These are phyloP conservation scores for Fibroporia radiculosa DNA, from an alignment of 768 basidiomycete species.

Conservation along the genomic window DNA sequence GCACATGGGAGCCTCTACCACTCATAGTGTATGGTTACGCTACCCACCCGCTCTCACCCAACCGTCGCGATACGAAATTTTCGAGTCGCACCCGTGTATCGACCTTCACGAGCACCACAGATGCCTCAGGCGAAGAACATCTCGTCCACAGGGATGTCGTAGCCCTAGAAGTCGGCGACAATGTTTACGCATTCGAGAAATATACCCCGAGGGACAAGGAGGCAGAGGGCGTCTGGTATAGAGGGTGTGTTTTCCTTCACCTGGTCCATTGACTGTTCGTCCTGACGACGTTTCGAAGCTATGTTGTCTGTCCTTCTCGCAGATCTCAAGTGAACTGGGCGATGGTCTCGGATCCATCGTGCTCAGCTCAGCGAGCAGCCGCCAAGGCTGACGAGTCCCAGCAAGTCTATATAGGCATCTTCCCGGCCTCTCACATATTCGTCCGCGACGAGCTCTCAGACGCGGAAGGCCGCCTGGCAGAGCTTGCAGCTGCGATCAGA, in stretches of 20 bases:
- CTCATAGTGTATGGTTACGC: conserved; percentile 89
- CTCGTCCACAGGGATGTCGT: conserved; percentile 69
- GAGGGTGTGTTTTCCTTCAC: conserved; percentile 60
- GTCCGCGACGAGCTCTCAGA: conserved; percentile 82
- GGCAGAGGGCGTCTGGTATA: conserved; percentile 80
- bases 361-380: conserved; percentile 35
- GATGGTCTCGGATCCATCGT: conserved; percentile 47
- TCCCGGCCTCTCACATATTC: conserved; percentile 84
- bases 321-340: conserved; percentile 66
- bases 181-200: conserved; percentile 94
- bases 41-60: conserved; percentile 73
- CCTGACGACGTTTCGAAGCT: conserved; percentile 34
- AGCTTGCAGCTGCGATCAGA: conserved; percentile 54
- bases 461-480: conserved; percentile 78
- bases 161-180: conserved; percentile 88
- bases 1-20: conserved; percentile 58
- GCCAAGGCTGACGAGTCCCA: conserved; percentile 68
- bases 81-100: conserved; percentile 51
- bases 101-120: conserved; percentile 50
- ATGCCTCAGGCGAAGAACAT: conserved; percentile 52
- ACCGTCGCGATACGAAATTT: conserved; percentile 65
- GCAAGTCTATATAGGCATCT: conserved; percentile 91
- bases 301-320: conserved; percentile 79
- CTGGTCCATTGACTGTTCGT: conserved; percentile 5
- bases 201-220: conserved; percentile 71